Percentiles rank a stretch among this genome's conserved stretches.
Conservation (phyloP, 176 grass and related monocot genomes). For the Puya raimondii region DNA sequence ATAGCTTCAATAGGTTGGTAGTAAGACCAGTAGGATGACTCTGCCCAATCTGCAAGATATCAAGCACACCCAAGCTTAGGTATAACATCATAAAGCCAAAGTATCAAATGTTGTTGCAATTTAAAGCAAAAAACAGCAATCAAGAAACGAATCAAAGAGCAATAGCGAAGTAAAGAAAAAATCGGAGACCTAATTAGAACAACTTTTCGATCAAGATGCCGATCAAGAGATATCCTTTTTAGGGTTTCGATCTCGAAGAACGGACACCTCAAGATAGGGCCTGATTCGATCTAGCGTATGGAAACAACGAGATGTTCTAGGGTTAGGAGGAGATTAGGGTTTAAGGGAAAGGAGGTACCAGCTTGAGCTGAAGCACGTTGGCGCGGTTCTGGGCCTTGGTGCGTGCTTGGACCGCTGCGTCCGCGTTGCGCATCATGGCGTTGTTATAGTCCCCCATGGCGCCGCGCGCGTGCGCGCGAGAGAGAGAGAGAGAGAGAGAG, state of each 20-base stretch:
- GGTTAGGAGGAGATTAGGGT: slow-evolving; percentile 24
- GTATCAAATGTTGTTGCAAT: background rate
- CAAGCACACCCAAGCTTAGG: slow-evolving; percentile 5
- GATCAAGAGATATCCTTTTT: background rate
- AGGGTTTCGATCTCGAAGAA: background rate
- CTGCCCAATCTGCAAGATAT: slow-evolving; percentile 65
- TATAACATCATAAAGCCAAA: slow-evolving; percentile 1
- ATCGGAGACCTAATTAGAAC: background rate
- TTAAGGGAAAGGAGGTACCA: slow-evolving; percentile 37
- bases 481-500: background rate
- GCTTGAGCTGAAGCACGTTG: slow-evolving; percentile 85
- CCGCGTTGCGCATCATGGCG: slow-evolving; percentile 54
- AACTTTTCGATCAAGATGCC: background rate
- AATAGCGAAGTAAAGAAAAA: background rate
- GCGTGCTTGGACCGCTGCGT: slow-evolving; percentile 52
- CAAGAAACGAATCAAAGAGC: slow-evolving; percentile 1
- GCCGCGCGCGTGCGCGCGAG: slow-evolving; percentile 2
- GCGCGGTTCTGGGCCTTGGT: slow-evolving; percentile 62
- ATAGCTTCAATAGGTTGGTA: slow-evolving; percentile 83
- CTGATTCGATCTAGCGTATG: background rate
- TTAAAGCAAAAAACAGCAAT: background rate
- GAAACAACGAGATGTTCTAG: background rate
- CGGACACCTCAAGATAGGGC: background rate
- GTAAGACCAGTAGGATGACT: slow-evolving; percentile 83
- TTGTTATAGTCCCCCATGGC: slow-evolving; percentile 75